A percentile compares a stretch with the other conserved stretches of the same genome.
Evolutionary conservation across 257 asterid genomes (phyloP).

Genomic region (Parsonsia alboflavescens): DNA sequence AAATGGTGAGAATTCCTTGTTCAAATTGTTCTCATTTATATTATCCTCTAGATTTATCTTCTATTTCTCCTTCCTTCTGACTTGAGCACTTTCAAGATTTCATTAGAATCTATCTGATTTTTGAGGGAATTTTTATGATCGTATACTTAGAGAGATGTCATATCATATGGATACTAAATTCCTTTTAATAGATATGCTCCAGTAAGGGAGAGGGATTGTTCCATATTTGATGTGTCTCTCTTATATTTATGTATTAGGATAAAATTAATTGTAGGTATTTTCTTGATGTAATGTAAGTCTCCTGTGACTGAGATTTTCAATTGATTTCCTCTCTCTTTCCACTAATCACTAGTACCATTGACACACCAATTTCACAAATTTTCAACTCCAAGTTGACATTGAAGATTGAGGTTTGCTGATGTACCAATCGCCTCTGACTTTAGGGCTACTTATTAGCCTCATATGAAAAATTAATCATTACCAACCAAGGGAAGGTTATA

Average conservation of each 20-base stretch:
- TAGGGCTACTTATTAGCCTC: not conserved
- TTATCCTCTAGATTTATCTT: not conserved
- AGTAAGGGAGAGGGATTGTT: not conserved
- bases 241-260: too few species aligned
- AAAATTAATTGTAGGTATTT: not conserved
- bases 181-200: not conserved
- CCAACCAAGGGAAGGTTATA: too few species aligned
- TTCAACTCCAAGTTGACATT: conserved; percentile 1
- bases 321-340: not conserved
- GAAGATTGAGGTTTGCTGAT: not conserved
- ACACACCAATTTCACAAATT: not conserved
- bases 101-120: not conserved
- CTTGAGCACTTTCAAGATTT: not conserved
- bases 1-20: not conserved
- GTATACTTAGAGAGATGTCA: not conserved
- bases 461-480: not conserved
- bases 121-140: not conserved
- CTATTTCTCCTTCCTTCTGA: not conserved
- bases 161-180: not conserved
- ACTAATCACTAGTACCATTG: not conserved
- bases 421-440: not conserved
- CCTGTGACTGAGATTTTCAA: too few species aligned
- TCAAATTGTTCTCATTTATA: not conserved
- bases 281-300: not conserved
- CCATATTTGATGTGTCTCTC: too few species aligned